Evolutionary conservation across 768 basidiomycete species (phyloP).

Genomic region (Chiua virens): DNA sequence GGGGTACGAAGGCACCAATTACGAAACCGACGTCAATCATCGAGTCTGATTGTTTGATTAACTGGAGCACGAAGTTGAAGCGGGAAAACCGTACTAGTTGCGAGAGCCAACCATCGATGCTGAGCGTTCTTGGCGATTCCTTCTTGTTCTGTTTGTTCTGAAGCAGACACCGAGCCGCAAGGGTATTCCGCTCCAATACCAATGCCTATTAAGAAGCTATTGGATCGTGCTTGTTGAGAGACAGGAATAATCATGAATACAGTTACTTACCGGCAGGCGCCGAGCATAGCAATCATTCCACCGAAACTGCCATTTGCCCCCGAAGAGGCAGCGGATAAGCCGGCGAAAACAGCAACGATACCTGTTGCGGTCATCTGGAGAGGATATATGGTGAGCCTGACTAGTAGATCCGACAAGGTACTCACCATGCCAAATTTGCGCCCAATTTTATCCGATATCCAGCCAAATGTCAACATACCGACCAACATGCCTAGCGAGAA

Average conservation of each 20-base stretch:
- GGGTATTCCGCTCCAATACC: slow-evolving; percentile 91
- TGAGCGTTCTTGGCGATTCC: slow-evolving; percentile 77
- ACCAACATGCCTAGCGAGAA: slow-evolving; percentile 77
- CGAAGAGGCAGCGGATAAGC: slow-evolving; percentile 76
- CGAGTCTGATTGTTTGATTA: slow-evolving; percentile 58
- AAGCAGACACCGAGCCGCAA: slow-evolving; percentile 84
- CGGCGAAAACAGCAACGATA: slow-evolving; percentile 84
- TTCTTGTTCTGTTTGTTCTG: slow-evolving; percentile 86
- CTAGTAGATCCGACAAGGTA: background rate
- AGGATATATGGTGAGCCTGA: slow-evolving; percentile 11
- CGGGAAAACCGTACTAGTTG: slow-evolving; percentile 65
- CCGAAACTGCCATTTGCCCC: slow-evolving; percentile 71
- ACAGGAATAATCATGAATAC: background rate
- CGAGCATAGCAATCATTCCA: slow-evolving; percentile 77
- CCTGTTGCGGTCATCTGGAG: slow-evolving; percentile 74
- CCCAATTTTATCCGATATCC: slow-evolving; percentile 82
- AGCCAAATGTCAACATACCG: slow-evolving; percentile 83
- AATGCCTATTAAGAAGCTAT: slow-evolving; percentile 83
- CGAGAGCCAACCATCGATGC: slow-evolving; percentile 83
- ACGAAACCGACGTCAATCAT: slow-evolving; percentile 91
- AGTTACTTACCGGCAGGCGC: slow-evolving; percentile 62
- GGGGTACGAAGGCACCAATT: slow-evolving; percentile 73
- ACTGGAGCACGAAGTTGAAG: background rate
- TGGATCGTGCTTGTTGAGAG: background rate
- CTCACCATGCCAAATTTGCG: slow-evolving; percentile 86